Conservation (phyloP, 495 filamentous ascomycete genomes). For the Collariella sp. region DNA sequence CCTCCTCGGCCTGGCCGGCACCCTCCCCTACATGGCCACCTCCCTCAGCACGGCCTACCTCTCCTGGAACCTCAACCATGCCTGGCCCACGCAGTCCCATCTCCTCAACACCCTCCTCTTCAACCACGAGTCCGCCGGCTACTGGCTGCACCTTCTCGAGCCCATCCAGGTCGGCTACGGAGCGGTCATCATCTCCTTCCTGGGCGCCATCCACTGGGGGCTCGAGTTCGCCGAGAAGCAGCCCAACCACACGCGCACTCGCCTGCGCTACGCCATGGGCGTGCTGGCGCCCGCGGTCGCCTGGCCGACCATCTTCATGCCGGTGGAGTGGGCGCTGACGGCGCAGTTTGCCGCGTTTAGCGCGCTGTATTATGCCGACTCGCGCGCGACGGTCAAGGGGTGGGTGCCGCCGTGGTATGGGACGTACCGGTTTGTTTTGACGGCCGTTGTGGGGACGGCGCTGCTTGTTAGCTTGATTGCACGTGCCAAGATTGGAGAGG, state of each 20-base stretch:
- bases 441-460: slow-evolving; percentile 80
- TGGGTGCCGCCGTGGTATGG: slow-evolving; percentile 91
- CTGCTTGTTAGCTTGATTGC: slow-evolving; percentile 84
- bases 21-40: slow-evolving; percentile 83
- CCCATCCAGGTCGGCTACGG: slow-evolving; percentile 91
- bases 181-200: slow-evolving; percentile 89
- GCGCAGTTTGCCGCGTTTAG: slow-evolving; percentile 84
- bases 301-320: slow-evolving; percentile 87
- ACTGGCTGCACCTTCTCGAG: slow-evolving; percentile 71
- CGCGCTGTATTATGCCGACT: slow-evolving; percentile 81
- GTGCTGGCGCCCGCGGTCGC: slow-evolving; percentile 75
- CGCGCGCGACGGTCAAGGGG: slow-evolving; percentile 61
- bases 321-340: slow-evolving; percentile 81
- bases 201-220: slow-evolving; percentile 93
- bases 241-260: slow-evolving; percentile 25
- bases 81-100: slow-evolving; percentile 51
- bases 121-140: slow-evolving; percentile 59
- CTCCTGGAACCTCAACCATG: slow-evolving; percentile 68
- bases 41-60: slow-evolving; percentile 82
- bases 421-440: slow-evolving; percentile 91
- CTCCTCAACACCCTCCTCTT: slow-evolving; percentile 47
- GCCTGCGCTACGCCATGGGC: slow-evolving; percentile 69
- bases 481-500: slow-evolving; percentile 70
- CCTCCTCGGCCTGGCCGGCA: slow-evolving; percentile 76
- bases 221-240: slow-evolving; percentile 54